Percentiles rank a stretch among this genome's conserved stretches.
These are phyloP conservation scores for Ceratocystis variospora DNA, from an alignment of 2,329 filamentous ascomycete genomes.

Conservation along the genomic window DNA sequence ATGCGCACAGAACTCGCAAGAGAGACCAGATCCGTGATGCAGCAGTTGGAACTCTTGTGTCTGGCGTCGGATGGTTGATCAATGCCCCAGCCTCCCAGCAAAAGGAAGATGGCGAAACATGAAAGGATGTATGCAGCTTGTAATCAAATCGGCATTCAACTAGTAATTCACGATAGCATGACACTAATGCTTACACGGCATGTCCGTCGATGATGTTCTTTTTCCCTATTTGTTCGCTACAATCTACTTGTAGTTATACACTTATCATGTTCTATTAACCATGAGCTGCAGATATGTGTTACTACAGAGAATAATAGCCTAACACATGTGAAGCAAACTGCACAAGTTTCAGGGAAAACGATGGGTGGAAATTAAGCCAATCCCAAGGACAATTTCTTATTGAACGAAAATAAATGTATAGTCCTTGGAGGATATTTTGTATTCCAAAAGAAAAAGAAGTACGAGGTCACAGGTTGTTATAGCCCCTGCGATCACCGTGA, in stretches of 20 bases:
- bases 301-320: not conserved
- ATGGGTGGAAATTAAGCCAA: not conserved
- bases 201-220: too few relatives aligned
- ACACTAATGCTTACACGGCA: too few relatives aligned
- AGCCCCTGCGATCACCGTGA: not conserved
- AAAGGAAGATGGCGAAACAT: not conserved
- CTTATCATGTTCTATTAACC: not conserved
- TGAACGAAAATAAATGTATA: not conserved
- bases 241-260: too few relatives aligned
- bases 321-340: not conserved
- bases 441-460: not conserved
- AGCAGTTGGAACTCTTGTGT: conserved; percentile 52
- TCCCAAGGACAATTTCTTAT: not conserved
- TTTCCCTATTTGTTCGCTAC: too few relatives aligned
- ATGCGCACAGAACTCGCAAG: conserved; percentile 37
- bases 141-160: not conserved
- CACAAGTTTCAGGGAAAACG: not conserved
- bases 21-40: conserved; percentile 57
- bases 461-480: not conserved
- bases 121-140: not conserved
- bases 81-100: conserved; percentile 17
- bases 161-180: not conserved
- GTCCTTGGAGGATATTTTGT: not conserved
- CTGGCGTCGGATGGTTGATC: conserved; percentile 54
- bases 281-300: not conserved